Evolutionary conservation across 768 basidiomycete species (phyloP).

Genomic region (Leucocoprinus sp.): DNA sequence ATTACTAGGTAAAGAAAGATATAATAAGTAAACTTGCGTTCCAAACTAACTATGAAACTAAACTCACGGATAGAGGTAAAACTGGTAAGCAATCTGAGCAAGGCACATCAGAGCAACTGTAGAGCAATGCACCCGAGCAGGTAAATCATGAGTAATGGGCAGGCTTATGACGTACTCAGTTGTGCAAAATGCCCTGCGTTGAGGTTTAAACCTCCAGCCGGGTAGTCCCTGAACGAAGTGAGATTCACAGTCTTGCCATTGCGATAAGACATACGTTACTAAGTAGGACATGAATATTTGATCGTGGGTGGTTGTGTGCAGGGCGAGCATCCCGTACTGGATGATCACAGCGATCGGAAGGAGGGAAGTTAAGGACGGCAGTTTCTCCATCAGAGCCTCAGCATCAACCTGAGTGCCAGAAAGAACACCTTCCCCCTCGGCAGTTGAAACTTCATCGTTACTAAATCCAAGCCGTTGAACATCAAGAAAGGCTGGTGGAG

Average conservation of each 20-base stretch:
- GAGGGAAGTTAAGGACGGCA: slow-evolving; percentile 60
- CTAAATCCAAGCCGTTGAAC: slow-evolving; percentile 54
- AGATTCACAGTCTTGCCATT: not conserved
- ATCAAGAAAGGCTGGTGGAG: slow-evolving; percentile 68
- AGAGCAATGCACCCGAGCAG: not conserved
- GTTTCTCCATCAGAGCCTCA: slow-evolving; percentile 42
- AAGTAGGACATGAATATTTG: slow-evolving; percentile 90
- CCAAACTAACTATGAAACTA: slow-evolving; percentile 24
- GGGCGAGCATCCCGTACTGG: slow-evolving; percentile 83
- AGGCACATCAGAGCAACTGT: slow-evolving; percentile 90
- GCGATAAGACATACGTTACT: slow-evolving; percentile 55
- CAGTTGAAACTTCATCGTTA: slow-evolving; percentile 25
- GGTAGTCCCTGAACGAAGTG: slow-evolving; percentile 50
- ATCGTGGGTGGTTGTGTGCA: slow-evolving; percentile 87
- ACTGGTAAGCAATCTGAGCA: slow-evolving; percentile 89
- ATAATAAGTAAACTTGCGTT: slow-evolving; percentile 2
- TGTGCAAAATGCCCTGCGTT: slow-evolving; percentile 90
- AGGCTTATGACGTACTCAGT: slow-evolving; percentile 49
- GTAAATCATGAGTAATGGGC: slow-evolving; percentile 4
- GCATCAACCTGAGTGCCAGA: slow-evolving; percentile 30
- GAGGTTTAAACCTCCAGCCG: slow-evolving; percentile 83
- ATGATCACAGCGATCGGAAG: slow-evolving; percentile 80
- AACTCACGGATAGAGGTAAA: slow-evolving; percentile 80
- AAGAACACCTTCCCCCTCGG: slow-evolving; percentile 12
- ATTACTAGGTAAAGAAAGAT: slow-evolving; percentile 33